These are phyloP conservation scores for Bryopsis sp. DNA, from an alignment of 139 green algal genomes.

Conservation along the genomic window DNA sequence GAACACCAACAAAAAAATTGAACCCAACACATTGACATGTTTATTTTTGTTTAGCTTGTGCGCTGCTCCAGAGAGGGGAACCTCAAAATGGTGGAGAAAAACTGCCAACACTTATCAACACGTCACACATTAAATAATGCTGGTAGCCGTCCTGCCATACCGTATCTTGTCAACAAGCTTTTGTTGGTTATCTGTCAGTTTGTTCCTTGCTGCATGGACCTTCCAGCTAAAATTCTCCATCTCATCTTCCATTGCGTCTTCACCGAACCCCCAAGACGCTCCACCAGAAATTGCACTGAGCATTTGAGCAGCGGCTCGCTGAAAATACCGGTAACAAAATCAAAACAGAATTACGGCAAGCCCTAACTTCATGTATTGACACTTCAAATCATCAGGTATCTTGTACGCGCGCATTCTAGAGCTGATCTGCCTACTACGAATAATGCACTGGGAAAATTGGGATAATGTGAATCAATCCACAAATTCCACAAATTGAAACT, in stretches of 20 bases:
- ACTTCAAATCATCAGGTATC: not conserved
- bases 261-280: conserved; percentile 48
- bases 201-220: conserved; percentile 34
- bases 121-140: no score
- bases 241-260: conserved; percentile 43
- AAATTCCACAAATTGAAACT: no score
- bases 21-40: no score
- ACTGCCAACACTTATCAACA: no score
- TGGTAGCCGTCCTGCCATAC: no score
- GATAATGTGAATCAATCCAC: not conserved
- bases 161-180: conserved; percentile 80
- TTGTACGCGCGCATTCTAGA: not conserved
- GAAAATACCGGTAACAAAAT: not conserved
- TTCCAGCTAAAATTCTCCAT: conserved; percentile 51
- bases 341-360: not conserved
- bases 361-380: not conserved
- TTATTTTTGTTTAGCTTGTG: no score
- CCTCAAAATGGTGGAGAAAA: no score
- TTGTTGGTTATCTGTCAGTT: conserved; percentile 78
- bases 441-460: not conserved
- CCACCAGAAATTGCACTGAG: conserved; percentile 25
- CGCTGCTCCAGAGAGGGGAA: no score
- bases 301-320: conserved; percentile 30
- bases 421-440: not conserved
- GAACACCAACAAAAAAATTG: no score